Conservation (phyloP, 495 filamentous ascomycete genomes). For the Aspergillus haitiensis region DNA sequence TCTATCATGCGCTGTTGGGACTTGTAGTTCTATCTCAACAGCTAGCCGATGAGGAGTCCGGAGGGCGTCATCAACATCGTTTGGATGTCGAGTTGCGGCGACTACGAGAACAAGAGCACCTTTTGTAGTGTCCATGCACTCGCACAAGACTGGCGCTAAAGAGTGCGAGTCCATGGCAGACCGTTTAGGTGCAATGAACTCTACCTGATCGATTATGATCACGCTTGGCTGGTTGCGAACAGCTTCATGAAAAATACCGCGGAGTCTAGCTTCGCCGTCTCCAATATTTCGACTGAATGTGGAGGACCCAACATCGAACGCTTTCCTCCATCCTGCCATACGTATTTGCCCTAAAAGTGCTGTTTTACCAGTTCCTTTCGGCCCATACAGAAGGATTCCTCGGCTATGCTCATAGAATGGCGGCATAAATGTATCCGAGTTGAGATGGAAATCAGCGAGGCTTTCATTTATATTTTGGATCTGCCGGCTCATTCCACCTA, state of each 20-base stretch:
- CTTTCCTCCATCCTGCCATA: conserved; percentile 65
- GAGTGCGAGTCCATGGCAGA: conserved; percentile 41
- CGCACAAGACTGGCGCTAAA: conserved; percentile 41
- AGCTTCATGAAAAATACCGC: conserved; percentile 72
- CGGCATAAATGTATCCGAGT: conserved; percentile 40
- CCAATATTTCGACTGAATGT: conserved; percentile 46
- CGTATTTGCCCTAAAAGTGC: conserved; percentile 67
- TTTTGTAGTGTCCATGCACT: conserved; percentile 46
- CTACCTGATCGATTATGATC: conserved; percentile 79
- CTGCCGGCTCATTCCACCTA: conserved; percentile 66
- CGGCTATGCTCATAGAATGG: conserved; percentile 45
- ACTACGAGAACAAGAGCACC: conserved; percentile 62
- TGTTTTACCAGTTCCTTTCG: conserved; percentile 81
- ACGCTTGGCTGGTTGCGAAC: conserved; percentile 71
- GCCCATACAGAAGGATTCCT: conserved; percentile 75
- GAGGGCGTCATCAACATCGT: conserved; percentile 72
- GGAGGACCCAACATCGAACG: conserved; percentile 60
- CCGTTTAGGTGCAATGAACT: conserved; percentile 67
- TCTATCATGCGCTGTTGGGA: conserved; percentile 71
- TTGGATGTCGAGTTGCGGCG: conserved; percentile 68
- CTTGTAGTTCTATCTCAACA: conserved; percentile 73
- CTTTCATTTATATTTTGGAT: conserved; percentile 65
- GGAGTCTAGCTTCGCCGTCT: conserved; percentile 54
- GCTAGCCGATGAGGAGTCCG: conserved; percentile 65
- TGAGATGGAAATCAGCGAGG: conserved; percentile 56